Conservation (phyloP, 495 filamentous ascomycete genomes). For the Penicillium cinerascens region DNA sequence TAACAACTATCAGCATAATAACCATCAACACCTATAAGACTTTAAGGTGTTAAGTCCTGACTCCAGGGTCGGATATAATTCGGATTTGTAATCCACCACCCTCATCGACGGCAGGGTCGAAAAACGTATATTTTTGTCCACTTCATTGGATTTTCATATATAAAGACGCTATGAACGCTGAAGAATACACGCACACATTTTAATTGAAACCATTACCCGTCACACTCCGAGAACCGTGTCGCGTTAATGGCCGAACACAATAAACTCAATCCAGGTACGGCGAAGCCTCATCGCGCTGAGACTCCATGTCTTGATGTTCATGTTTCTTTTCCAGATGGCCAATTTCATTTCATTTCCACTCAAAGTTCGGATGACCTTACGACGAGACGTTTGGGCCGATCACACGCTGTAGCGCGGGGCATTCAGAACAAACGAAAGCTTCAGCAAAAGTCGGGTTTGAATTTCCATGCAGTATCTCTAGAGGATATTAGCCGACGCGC, state of each 20-base stretch:
- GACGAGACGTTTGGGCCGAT: slow-evolving; percentile 26
- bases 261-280: neutral
- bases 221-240: neutral
- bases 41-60: too few relatives aligned
- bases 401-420: slow-evolving; percentile 31
- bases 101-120: too few relatives aligned
- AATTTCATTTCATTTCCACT: slow-evolving; percentile 30
- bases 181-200: too few relatives aligned
- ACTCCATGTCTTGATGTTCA: neutral
- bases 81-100: too few relatives aligned
- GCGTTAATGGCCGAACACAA: neutral
- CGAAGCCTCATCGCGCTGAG: neutral
- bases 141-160: too few relatives aligned
- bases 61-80: too few relatives aligned
- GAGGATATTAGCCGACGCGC: neutral
- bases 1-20: too few relatives aligned
- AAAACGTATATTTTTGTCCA: too few relatives aligned
- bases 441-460: slow-evolving; percentile 23
- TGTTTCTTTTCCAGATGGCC: neutral
- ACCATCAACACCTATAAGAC: too few relatives aligned
- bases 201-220: too few relatives aligned
- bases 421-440: slow-evolving; percentile 32
- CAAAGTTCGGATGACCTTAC: slow-evolving; percentile 19
- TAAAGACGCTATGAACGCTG: too few relatives aligned
- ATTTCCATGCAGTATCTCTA: slow-evolving; percentile 21